Conservation (phyloP, 177 flowering plant genomes). For the Telopea speciosissima region DNA sequence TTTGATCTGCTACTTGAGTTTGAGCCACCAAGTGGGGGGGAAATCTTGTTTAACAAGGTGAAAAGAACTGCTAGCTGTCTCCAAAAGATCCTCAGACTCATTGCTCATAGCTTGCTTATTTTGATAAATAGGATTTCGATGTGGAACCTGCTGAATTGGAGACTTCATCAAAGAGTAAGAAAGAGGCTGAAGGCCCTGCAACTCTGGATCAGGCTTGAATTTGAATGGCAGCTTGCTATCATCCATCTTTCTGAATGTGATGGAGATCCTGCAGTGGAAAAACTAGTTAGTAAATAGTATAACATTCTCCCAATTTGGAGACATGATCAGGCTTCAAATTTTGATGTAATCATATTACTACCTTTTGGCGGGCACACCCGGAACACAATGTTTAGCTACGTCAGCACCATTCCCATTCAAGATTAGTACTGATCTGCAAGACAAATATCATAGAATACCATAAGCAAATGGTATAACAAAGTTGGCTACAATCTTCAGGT, state of each 20-base stretch:
- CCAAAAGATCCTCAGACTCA: not conserved
- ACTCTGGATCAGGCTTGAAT: slow-evolving; percentile 38
- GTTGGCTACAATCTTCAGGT: slow-evolving; percentile 14
- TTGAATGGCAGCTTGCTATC: slow-evolving; percentile 35
- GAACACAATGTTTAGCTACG: slow-evolving; percentile 36
- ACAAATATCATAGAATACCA: not conserved
- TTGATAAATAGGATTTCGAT: not conserved
- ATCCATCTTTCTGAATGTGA: slow-evolving; percentile 59
- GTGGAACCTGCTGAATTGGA: slow-evolving; percentile 7
- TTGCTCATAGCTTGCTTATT: not conserved
- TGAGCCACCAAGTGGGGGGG: slow-evolving; percentile 27
- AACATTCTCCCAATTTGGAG: not conserved
- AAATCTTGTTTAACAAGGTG: slow-evolving; percentile 19
- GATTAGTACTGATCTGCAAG: slow-evolving; percentile 33
- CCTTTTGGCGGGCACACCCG: slow-evolving; percentile 32
- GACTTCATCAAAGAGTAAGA: not conserved
- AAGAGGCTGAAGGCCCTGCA: slow-evolving; percentile 26
- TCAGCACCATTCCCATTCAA: slow-evolving; percentile 36
- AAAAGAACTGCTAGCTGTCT: not conserved
- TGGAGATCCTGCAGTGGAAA: slow-evolving; percentile 40
- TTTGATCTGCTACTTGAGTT: not conserved
- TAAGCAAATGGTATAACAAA: slow-evolving; percentile 28
- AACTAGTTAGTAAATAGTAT: not conserved
- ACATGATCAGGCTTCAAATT: too few species aligned
- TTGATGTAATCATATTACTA: not conserved